Evolutionary conservation across 2,329 filamentous ascomycete species (phyloP).

Genomic region (Cercospora zeae-maydis): DNA sequence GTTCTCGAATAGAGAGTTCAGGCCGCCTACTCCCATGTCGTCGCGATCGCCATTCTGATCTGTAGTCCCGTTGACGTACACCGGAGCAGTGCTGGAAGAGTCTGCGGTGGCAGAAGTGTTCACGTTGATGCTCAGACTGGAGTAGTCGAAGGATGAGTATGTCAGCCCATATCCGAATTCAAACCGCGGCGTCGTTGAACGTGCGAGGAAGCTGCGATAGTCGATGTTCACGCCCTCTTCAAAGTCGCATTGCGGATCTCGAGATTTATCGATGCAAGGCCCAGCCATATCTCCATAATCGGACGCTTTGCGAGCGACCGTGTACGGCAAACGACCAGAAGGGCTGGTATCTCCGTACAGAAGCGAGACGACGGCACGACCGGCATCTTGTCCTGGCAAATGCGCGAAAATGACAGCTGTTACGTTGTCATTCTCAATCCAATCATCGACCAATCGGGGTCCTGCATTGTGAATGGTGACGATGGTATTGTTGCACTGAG

Average conservation of each 20-base stretch:
- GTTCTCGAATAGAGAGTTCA: slow-evolving; percentile 46
- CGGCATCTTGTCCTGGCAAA: slow-evolving; percentile 62
- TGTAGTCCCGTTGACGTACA: slow-evolving; percentile 33
- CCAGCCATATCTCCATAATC: slow-evolving; percentile 53
- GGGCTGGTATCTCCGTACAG: slow-evolving; percentile 57
- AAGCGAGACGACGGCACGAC: slow-evolving; percentile 53
- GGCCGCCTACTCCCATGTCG: slow-evolving; percentile 28
- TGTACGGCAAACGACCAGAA: slow-evolving; percentile 60
- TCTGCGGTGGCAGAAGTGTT: slow-evolving; percentile 30
- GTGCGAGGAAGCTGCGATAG: slow-evolving; percentile 36
- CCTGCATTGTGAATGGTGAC: slow-evolving; percentile 65
- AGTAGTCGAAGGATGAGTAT: slow-evolving; percentile 38
- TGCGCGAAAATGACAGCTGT: slow-evolving; percentile 63
- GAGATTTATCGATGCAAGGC: slow-evolving; percentile 26
- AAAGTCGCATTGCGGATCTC: slow-evolving; percentile 35
- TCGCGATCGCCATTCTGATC: slow-evolving; percentile 27
- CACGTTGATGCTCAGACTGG: slow-evolving; percentile 27
- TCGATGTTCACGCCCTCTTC: slow-evolving; percentile 39
- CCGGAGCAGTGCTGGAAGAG: slow-evolving; percentile 20
- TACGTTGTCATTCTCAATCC: slow-evolving; percentile 61
- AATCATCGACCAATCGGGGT: slow-evolving; percentile 57
- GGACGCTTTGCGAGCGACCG: slow-evolving; percentile 53
- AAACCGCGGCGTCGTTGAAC: slow-evolving; percentile 33
- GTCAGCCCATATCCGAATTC: slow-evolving; percentile 40
- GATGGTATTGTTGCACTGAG: slow-evolving; percentile 59